These are phyloP conservation scores for Backusella mclennaniae DNA, from an alignment of 192 early-diverging fungal genomes.

Conservation along the genomic window DNA sequence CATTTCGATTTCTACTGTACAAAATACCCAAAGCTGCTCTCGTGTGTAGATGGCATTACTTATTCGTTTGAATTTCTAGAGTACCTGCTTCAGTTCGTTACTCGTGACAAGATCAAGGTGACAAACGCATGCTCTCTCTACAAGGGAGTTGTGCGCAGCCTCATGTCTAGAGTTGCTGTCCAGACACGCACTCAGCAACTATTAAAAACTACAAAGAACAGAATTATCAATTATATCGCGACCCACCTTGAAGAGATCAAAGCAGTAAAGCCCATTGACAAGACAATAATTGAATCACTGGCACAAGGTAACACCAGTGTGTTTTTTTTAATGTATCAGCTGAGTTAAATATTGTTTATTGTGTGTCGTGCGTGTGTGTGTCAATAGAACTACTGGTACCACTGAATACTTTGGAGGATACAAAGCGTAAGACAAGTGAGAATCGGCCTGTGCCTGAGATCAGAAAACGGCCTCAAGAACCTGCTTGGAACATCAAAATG, in stretches of 20 bases:
- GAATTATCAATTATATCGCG: conserved; percentile 14
- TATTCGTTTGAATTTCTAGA: conserved; percentile 33
- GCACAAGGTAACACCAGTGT: conserved; percentile 21
- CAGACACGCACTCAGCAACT: conserved; percentile 7
- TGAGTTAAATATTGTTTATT: neutral
- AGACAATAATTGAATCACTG: conserved; percentile 12
- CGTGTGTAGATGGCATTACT: conserved; percentile 34
- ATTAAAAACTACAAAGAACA: conserved; percentile 16
- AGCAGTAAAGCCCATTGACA: conserved; percentile 15
- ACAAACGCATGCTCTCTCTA: conserved; percentile 24
- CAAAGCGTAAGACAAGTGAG: neutral
- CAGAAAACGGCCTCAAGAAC: conserved; percentile 1
- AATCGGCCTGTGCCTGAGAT: neutral
- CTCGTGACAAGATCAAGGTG: conserved; percentile 24
- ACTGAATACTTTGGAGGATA: conserved; percentile 4
- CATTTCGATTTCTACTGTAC: conserved; percentile 35
- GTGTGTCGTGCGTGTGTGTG: neutral
- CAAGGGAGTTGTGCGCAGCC: conserved; percentile 26
- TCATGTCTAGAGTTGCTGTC: conserved; percentile 22
- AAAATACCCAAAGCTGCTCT: conserved; percentile 30
- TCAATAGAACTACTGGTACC: conserved; percentile 16
- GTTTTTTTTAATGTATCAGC: neutral
- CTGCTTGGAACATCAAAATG: conserved; percentile 9
- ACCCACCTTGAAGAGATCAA: conserved; percentile 4
- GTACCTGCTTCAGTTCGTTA: conserved; percentile 18